Evolutionary conservation across 345 rosid species (phyloP).

Genomic region (Arabidopsis suecica): DNA sequence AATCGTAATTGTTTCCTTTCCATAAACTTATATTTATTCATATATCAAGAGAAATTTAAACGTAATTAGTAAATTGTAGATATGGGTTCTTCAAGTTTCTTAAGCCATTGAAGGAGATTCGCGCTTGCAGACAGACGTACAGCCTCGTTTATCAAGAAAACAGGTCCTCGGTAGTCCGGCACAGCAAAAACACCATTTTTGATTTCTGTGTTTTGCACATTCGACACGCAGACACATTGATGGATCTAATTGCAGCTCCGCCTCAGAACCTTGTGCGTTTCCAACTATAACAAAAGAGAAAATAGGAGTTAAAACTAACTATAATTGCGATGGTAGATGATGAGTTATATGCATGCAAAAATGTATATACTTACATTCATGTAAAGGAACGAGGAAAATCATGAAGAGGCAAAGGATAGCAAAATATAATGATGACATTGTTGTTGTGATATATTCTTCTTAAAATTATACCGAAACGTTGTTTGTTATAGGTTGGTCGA

Average conservation of each 20-base stretch:
- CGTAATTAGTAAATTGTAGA: not conserved
- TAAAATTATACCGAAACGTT: not conserved
- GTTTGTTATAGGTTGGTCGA: not conserved
- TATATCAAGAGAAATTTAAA: not conserved
- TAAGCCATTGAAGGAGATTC: not conserved
- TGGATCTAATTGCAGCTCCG: not conserved
- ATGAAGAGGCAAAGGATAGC: constrained; percentile 7
- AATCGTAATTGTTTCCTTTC: not conserved
- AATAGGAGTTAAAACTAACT: not conserved
- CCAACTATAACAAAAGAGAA: not conserved
- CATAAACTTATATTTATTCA: not conserved
- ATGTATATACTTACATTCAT: not conserved
- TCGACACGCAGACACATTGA: not conserved
- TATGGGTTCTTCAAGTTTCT: not conserved
- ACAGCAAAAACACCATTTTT: constrained; percentile 11
- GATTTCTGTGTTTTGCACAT: not conserved
- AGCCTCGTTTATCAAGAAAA: not conserved
- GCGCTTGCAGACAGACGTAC: not conserved
- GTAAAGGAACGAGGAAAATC: not conserved
- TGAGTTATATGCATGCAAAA: not conserved
- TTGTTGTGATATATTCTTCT: not conserved
- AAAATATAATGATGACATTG: constrained; percentile 9
- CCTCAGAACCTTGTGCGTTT: not conserved
- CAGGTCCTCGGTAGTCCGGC: not conserved
- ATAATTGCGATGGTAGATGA: not conserved